Base-by-base conservation (phyloP, 2,329 filamentous ascomycete species). In the Alternaria metachromatica region DNA sequence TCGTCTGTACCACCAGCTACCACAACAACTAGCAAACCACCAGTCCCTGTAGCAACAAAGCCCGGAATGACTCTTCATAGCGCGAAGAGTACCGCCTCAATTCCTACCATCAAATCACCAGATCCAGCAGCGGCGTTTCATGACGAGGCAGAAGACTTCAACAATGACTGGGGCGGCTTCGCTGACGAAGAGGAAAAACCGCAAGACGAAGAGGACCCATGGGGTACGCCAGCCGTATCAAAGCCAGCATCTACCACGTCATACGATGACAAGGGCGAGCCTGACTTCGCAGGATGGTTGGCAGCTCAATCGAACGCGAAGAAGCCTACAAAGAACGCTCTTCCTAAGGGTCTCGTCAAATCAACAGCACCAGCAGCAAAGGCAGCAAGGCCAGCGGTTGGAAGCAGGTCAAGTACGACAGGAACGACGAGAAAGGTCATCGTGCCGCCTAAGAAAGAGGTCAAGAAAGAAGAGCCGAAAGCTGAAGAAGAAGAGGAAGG, bases 201-300 rank as follows among this genome's bases (percentile, higher is more conserved):
- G 3, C 51, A 86, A 78, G 84, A 86, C 58, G 84, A 88, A 62
- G 85, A 84, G 18, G 83, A 86, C 41, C 83, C 86, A 20, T 83
- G 83, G 72, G 84, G 84, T 21, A 77, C 81, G 33, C 86, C 84
- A 80, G 78, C 62, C 60, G 73, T 77, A 74, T 77, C 80, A 30
- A 66, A 71, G 12, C 61, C 72, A 11, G 56, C 78, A 7, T 73
- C 83, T 58, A 76, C 28, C 82, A 86, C 75, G 7, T 86, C 90
- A 0, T 95, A 91, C 68, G 92, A 95, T 63, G 94, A 97, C 71
- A 89, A 92, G 25, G 90, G 90, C 3, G 95, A 99, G 78, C 95
- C 95, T 0, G 96, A 98, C 79, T 98, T 99, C 80, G 95, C 94
- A 6, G 94, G 94, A 6, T 98, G 96, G 94, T 81, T 98, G 21